Percentiles rank a stretch among this genome's conserved stretches.
Conservation (phyloP, 805 yeast genomes). For the Schwanniomyces sp. region DNA sequence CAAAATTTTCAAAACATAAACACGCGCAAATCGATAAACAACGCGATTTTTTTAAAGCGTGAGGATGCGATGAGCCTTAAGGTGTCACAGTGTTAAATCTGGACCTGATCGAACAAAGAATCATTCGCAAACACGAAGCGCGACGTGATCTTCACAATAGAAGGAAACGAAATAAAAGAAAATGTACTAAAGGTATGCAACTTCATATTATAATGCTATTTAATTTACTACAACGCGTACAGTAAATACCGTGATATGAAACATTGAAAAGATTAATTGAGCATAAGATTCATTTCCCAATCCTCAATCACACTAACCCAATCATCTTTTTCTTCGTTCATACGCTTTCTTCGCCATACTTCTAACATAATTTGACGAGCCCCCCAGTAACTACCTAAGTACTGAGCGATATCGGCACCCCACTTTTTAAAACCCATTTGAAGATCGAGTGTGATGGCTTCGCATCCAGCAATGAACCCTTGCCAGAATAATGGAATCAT, state of each 20-base stretch:
- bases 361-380: slow-evolving; percentile 83
- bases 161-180: neutral
- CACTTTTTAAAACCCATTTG: slow-evolving; percentile 71
- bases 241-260: neutral
- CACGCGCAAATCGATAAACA: slow-evolving; percentile 1
- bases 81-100: neutral
- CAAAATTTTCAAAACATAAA: slow-evolving; percentile 1
- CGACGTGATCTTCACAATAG: neutral
- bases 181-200: neutral
- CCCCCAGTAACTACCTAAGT: slow-evolving; percentile 77
- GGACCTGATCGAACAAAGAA: neutral
- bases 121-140: neutral
- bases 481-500: slow-evolving; percentile 84
- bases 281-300: slow-evolving; percentile 84
- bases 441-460: slow-evolving; percentile 55
- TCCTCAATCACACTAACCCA: slow-evolving; percentile 82
- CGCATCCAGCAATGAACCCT: slow-evolving; percentile 86
- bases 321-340: slow-evolving; percentile 56
- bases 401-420: slow-evolving; percentile 62
- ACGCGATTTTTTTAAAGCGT: neutral
- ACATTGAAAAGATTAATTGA: slow-evolving; percentile 34
- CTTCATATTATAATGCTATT: neutral
- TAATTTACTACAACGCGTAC: neutral
- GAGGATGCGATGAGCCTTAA: neutral
- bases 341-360: slow-evolving; percentile 75